Percentiles rank a stretch among this genome's conserved stretches.
These are phyloP conservation scores for Debaryomyces fabryi DNA, from an alignment of 1,139 yeast species.

Conservation along the genomic window DNA sequence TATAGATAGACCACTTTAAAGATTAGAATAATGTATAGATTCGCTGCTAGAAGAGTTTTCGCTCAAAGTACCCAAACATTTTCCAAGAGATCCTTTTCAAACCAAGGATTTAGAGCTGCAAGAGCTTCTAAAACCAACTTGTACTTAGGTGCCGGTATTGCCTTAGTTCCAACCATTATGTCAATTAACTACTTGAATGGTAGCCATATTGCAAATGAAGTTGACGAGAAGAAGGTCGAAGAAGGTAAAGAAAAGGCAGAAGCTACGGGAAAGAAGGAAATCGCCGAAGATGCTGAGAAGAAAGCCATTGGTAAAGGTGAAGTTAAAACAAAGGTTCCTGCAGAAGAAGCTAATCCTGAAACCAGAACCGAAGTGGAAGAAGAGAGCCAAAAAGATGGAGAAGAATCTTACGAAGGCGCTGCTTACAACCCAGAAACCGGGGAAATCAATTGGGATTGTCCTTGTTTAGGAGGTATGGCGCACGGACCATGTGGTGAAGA, in stretches of 20 bases:
- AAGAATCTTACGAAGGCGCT: conserved; percentile 40
- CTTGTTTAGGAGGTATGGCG: conserved; percentile 99
- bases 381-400: conserved; percentile 20
- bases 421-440: conserved; percentile 98
- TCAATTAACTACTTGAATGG: conserved; percentile 9
- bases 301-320: conserved; percentile 11
- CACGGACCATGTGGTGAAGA: conserved; percentile 98
- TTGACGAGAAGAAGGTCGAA: conserved; percentile 14
- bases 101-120: conserved; percentile 3
- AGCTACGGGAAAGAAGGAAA: conserved; percentile 11
- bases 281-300: conserved; percentile 12
- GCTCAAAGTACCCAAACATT: conserved; percentile 7
- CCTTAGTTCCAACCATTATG: conserved; percentile 11
- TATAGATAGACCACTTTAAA: background rate
- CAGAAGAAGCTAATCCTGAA: conserved; percentile 12
- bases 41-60: conserved; percentile 9
- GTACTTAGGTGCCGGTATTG: conserved; percentile 11
- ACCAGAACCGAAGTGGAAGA: conserved; percentile 11
- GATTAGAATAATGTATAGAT: conserved; percentile 12
- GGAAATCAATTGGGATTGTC: conserved; percentile 99
- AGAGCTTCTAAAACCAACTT: background rate
- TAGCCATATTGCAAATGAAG: conserved; percentile 14
- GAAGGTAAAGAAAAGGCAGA: conserved; percentile 12
- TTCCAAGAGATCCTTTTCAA: conserved; percentile 7
- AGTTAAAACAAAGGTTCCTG: conserved; percentile 2